Percentiles rank a stretch among this genome's conserved stretches.
phyloP scores from a whole-genome alignment of 805 yeast species.

The Starmera quercuum region DNA sequence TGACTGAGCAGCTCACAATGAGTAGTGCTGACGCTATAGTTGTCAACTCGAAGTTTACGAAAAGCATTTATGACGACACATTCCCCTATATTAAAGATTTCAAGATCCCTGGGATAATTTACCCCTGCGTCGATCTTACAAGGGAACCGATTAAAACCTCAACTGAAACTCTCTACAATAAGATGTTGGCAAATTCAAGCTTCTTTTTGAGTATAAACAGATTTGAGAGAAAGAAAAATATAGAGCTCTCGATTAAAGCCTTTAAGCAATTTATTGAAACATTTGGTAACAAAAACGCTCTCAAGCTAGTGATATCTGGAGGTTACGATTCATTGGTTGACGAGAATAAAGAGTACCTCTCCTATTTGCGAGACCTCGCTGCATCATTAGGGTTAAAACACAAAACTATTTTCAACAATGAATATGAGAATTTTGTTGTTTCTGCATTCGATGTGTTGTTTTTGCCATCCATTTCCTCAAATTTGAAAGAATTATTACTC shows the following conservation, averaged over 20 bases:
- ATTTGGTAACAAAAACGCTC: constrained; percentile 23
- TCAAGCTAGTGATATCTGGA: constrained; percentile 71
- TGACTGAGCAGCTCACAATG: constrained; percentile 77
- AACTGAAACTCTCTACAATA: constrained; percentile 8
- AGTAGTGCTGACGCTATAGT: constrained; percentile 68
- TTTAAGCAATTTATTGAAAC: constrained; percentile 38
- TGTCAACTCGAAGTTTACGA: constrained; percentile 86
- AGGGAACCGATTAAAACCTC: constrained; percentile 16
- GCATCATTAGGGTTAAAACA: constrained; percentile 35
- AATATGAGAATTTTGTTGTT: constrained; percentile 14
- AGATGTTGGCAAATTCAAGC: constrained; percentile 14
- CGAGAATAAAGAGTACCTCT: constrained; percentile 70
- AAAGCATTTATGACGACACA: constrained; percentile 54
- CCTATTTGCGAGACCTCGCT: constrained; percentile 48
- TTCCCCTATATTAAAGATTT: constrained; percentile 35
- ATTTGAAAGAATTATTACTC: constrained; percentile 56
- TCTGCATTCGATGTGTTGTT: constrained; percentile 49
- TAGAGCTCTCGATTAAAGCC: constrained; percentile 68
- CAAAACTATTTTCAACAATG: constrained; percentile 31
- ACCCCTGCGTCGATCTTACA: constrained; percentile 61
- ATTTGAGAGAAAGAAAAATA: constrained; percentile 80
- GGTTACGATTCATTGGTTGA: constrained; percentile 75
- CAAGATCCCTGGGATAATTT: constrained; percentile 25
- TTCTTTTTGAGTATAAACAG: constrained; percentile 76
- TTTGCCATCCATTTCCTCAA: constrained; percentile 70